Evolutionary conservation across 257 asterid genomes (phyloP), one percentile per base, ranked within the genome.

Genomic region (Henckelia pumila): DNA sequence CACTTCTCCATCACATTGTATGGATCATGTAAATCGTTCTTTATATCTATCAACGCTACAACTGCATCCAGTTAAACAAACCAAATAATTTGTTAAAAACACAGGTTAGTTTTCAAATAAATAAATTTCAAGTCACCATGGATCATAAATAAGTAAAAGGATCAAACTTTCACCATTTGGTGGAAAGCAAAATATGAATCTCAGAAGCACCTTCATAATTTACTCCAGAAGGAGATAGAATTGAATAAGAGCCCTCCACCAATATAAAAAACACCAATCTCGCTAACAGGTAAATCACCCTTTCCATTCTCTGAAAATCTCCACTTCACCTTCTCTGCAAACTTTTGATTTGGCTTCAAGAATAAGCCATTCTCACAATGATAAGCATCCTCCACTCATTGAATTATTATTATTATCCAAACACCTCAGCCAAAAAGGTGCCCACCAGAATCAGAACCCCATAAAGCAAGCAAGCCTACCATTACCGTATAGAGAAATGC

Each of bases 141-240:
- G 44, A 55, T 55, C 58, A 24, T 37, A 60, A 26, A 61, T n/a
- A 69, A 30, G 9, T 68, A 32, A 32, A 17, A 63, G 9, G 14
- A 1, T 29, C 14, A 26, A 11, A n/a, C 44, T 52, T 52, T 59
- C 28, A 19, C 30, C 75, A 25, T 20, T 69, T 56, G 25, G 13
- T 56, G 52, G 62, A 32, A 68, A 25, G 72, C 61, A 69, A 69
- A 63, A 28, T 16, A 71, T 58, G 35, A 30, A 82, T 52, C 10
- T 70, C 52, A 59, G 71, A 53, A 61, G 22, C 5, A 94, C 99
- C 99, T 91, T 94, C 98, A 85, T 87, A 94, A 73, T 91, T 94
- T 3, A 94, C 82, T 30, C 99, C 99, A 79, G 96, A 76, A 64
- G 99, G 99, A 74, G 98, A 94, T 59, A 94, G 96, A 59, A 95